Base-by-base conservation (phyloP, 768 basidiomycete species). In the Tephrocybe sp. region DNA sequence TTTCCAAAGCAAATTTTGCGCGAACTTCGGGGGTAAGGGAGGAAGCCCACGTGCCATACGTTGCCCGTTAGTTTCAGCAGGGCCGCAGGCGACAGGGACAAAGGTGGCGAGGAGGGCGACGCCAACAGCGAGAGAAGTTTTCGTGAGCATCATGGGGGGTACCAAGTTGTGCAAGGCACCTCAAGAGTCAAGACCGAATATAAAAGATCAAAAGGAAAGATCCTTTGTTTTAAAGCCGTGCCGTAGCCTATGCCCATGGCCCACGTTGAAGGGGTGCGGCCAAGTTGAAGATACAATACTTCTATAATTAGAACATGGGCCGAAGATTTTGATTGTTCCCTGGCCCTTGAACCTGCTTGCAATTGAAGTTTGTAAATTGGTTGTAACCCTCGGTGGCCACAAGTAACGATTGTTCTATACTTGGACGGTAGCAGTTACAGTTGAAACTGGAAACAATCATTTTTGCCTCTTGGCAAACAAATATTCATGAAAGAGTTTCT, bases 41-140 rank as follows among this genome's bases (percentile, higher is more conserved):
- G 73, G 70, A n/a, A 78, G 65, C 9, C 76, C 76, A 42, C 73
- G 70, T 28, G 76, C 75, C 51, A 79, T 58, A 37, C 77, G 69
- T 52, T 76, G 68, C 17, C 63, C 73, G 54, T 77, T 78, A 10
- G 75, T 74, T 55, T 68, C 70, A 14, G 55, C 36, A 23, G 68
- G 55, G 46, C 43, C 26, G 48, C 63, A 44, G 57, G 56, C n/a
- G n/a, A 26, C 60, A 56, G 12, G 59, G n/a, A n/a, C 53, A 49
- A 61, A 45, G 26, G 60, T 24, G n/a, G 61, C 57, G 28, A 71
- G 46, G 26, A 65, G 50, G 18, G 68, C 58, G 44, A 66, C 32
- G 8, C 59, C 52, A 28, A 59, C 26, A 33, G 28, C 28, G 28
- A 30, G 28, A 30, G 59, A 58, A 24, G 55, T 38, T 49, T 59